A percentile compares a stretch with the other conserved stretches of the same genome.
These are phyloP conservation scores for Aspergillus sp. DNA, from an alignment of 2,329 filamentous ascomycete species.

Conservation along the genomic window DNA sequence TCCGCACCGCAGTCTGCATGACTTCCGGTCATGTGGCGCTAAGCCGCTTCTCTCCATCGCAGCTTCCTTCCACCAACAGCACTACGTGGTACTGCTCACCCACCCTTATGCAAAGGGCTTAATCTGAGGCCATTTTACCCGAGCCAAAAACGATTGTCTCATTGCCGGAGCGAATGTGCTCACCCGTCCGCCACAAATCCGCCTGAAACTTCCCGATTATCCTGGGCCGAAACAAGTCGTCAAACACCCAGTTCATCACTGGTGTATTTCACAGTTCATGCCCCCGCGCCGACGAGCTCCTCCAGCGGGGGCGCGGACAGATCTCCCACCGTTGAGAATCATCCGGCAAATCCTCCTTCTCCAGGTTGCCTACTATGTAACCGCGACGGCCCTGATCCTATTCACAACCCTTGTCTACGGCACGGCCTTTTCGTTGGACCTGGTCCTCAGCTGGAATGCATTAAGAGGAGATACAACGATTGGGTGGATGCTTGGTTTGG, in stretches of 20 bases:
- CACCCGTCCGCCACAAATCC: neutral
- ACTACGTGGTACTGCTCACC: neutral
- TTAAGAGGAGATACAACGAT: constrained; percentile 70
- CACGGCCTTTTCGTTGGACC: constrained; percentile 59
- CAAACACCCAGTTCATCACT: neutral
- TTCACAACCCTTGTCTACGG: constrained; percentile 71
- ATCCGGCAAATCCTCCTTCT: constrained; percentile 68
- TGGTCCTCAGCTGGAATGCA: constrained; percentile 67
- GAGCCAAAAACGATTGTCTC: neutral
- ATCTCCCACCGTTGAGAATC: constrained; percentile 70
- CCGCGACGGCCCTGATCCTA: constrained; percentile 65
- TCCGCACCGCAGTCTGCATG: constrained; percentile 18
- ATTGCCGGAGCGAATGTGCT: neutral
- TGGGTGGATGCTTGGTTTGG: constrained; percentile 70
- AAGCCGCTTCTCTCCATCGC: constrained; percentile 5
- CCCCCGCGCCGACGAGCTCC: constrained; percentile 61
- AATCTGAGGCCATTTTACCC: neutral
- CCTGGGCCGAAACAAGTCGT: neutral
- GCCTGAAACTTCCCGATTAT: neutral
- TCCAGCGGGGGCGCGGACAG: constrained; percentile 67
- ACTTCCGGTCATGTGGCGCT: constrained; percentile 26
- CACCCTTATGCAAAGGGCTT: neutral
- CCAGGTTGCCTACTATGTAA: constrained; percentile 67
- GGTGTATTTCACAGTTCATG: constrained; percentile 37
- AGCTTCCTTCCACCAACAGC: neutral